Conservation (phyloP, 75 land plant genomes). For the Pinus tabuliformis region DNA sequence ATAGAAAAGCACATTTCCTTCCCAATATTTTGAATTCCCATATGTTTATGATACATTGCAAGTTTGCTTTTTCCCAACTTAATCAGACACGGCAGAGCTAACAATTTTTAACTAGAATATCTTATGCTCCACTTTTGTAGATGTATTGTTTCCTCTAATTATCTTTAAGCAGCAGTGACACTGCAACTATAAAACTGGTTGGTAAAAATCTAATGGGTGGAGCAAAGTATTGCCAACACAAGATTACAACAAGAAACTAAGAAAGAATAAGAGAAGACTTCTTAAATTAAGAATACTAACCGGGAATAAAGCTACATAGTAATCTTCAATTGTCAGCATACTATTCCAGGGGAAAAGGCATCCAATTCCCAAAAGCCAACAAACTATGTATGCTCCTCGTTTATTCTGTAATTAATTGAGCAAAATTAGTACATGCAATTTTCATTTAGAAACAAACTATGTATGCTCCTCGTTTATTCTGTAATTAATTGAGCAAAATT, state of each 20-base stretch:
- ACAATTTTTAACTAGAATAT: neutral
- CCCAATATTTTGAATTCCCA: too few species aligned
- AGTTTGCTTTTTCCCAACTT: too few species aligned
- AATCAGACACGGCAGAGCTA: too few species aligned
- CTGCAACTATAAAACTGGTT: too few species aligned
- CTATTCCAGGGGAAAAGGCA: slow-evolving; percentile 89
- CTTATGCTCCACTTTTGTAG: neutral
- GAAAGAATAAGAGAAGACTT: neutral
- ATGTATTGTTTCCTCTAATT: too few species aligned
- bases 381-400: slow-evolving; percentile 47
- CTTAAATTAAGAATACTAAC: slow-evolving; percentile 21
- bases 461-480: slow-evolving; percentile 60
- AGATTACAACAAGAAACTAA: too few species aligned
- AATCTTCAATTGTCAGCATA: slow-evolving; percentile 87
- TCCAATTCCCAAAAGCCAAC: slow-evolving; percentile 88
- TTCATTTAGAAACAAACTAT: slow-evolving; percentile 40
- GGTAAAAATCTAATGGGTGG: too few species aligned
- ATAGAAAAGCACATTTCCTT: too few species aligned
- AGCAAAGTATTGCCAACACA: too few species aligned
- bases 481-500: slow-evolving; percentile 2
- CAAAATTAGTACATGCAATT: too few species aligned
- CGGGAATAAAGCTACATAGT: slow-evolving; percentile 64
- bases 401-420: slow-evolving; percentile 45
- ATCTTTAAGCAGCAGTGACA: too few species aligned
- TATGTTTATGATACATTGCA: too few species aligned